Evolutionary conservation across 1,139 yeast species (phyloP), one percentile per base, ranked within the genome.

Genomic region (Zygoascus meyerae): DNA sequence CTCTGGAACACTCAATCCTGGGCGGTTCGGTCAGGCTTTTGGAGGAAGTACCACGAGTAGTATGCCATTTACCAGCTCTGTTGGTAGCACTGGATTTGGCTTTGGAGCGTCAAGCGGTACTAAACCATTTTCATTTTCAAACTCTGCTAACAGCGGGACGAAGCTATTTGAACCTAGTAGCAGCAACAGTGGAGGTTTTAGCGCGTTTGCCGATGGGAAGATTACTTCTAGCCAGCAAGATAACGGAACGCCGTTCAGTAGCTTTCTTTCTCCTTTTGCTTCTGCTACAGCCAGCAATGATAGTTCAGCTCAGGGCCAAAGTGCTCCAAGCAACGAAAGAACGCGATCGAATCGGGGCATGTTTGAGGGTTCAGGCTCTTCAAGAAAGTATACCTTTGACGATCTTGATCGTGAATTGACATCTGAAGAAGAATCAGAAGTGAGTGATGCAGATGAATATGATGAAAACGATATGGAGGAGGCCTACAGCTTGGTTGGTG

Each of bases 391-490:
- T 21, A 7, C 7, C 7, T 4, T 21, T 21, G 26, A 21, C 26
- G 26, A 21, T 4, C 4, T 21, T 5, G 26, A 21, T 7, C 26
- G 26, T 4, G 26, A 21, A 21, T 21, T 21, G 26, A 21, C 26
- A 5, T 21, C 26, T 21, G 26, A 21, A 7, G 26, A 21, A 35
- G 38, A 35, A 17, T 17, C 38, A 16, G 38, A 18, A 35, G 26
- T 21, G 8, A 35, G 39, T 11, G 15, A 17, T 29, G 12, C 18
- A 11, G 39, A 35, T 12, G 41, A 29, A 8, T 28, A 38, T 29
- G 41, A 38, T 12, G 41, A 38, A 11, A 32, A 38, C n/a, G 41
- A 38, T 11, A 15, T 29, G 33, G 21, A 38, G 7, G 33, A 38
- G 8, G 21, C 12, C 3, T 28, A 38, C 26, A 21, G 26, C 7